Percentiles rank a stretch among this genome's conserved stretches.
These are phyloP conservation scores for Macrolepiota dolichaula DNA, from an alignment of 768 basidiomycete species.

Conservation along the genomic window DNA sequence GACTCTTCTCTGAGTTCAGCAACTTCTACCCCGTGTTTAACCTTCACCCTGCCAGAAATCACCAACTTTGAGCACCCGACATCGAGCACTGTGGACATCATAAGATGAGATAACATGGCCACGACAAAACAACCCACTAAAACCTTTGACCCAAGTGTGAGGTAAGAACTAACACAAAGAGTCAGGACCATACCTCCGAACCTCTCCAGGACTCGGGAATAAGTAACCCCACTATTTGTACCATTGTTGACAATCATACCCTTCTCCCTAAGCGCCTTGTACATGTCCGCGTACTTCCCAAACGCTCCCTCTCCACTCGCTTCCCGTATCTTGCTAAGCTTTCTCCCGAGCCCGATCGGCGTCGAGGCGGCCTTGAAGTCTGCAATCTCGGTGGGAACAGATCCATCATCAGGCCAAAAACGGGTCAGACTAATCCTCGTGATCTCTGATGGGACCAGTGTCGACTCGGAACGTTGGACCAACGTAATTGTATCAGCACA, in stretches of 20 bases:
- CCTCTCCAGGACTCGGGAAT: not conserved
- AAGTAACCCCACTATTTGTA: not conserved
- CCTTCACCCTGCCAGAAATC: slow-evolving; percentile 50
- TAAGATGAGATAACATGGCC: not conserved
- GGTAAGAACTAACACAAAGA: not conserved
- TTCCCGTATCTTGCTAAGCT: not conserved
- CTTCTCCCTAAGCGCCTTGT: not conserved
- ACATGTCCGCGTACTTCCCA: not conserved
- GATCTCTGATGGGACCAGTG: not conserved
- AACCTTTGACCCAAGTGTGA: not conserved
- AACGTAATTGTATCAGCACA: not conserved
- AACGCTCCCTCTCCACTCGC: not conserved
- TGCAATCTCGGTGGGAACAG: not conserved
- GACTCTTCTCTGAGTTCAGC: slow-evolving; percentile 29
- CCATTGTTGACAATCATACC: not conserved
- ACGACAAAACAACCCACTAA: not conserved
- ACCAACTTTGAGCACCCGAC: slow-evolving; percentile 51
- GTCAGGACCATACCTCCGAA: not conserved
- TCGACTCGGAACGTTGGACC: not conserved
- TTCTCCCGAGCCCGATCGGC: not conserved
- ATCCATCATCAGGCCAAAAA: not conserved
- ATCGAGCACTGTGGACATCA: slow-evolving; percentile 27
- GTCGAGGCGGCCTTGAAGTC: not conserved
- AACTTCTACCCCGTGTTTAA: slow-evolving; percentile 51
- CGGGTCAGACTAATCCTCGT: not conserved